Evolutionary conservation across 164 flowering plant species (phyloP).

Genomic region (Protea cynaroides): DNA sequence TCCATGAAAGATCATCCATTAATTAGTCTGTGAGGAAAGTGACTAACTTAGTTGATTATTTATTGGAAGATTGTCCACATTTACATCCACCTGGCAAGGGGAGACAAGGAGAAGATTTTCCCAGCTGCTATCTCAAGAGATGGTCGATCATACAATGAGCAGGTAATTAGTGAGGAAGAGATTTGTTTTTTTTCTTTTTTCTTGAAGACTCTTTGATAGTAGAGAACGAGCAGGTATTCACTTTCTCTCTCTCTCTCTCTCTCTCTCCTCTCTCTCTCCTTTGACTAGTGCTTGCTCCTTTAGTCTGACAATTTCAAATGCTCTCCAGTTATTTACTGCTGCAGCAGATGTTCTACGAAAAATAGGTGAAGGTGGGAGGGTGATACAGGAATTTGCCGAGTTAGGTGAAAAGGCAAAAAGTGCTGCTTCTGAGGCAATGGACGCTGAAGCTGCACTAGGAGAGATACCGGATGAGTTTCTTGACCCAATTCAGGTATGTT

Average conservation of each 20-base stretch:
- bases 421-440: conserved; percentile 93
- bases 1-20: too few relatives aligned
- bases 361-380: conserved; percentile 76
- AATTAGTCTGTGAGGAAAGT: too few relatives aligned
- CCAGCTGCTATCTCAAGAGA: conserved; percentile 90
- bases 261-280: neutral
- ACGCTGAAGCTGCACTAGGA: conserved; percentile 85
- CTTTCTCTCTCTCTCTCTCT: too few relatives aligned
- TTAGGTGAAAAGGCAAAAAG: conserved; percentile 78
- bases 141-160: conserved; percentile 95
- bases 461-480: conserved; percentile 98
- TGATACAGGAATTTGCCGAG: conserved; percentile 74
- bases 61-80: conserved; percentile 73
- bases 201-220: neutral
- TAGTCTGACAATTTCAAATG: conserved; percentile 13
- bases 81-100: conserved; percentile 89
- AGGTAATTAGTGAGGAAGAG: conserved; percentile 39
- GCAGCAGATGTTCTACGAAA: conserved; percentile 74
- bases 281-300: neutral
- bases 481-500: conserved; percentile 91
- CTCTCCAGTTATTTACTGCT: conserved; percentile 72
- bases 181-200: neutral
- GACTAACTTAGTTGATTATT: conserved; percentile 8
- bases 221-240: neutral
- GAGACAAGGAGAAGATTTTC: conserved; percentile 72